Evolutionary conservation across 345 rosid genomes (phyloP).

Genomic region (Rhizophora mangle): DNA sequence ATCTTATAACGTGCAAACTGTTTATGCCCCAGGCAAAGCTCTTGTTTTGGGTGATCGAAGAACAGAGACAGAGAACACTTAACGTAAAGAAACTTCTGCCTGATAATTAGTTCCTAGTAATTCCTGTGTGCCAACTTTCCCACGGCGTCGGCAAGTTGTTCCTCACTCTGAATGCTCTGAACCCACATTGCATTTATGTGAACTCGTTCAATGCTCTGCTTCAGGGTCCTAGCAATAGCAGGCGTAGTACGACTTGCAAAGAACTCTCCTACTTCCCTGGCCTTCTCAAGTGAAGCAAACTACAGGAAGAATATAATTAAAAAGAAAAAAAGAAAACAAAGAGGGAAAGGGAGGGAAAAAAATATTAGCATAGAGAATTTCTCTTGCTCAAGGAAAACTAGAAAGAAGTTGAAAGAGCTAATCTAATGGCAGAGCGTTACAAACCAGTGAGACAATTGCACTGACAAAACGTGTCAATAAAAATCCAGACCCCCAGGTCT

Average conservation of each 20-base stretch:
- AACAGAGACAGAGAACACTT: background rate
- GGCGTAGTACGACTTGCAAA: constrained; percentile 57
- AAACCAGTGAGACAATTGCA: constrained; percentile 72
- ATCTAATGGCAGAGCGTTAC: background rate
- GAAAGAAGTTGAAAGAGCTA: background rate
- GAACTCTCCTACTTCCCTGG: constrained; percentile 76
- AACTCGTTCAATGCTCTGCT: constrained; percentile 83
- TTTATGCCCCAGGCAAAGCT: background rate
- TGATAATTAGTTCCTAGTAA: constrained; percentile 16
- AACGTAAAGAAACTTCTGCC: background rate
- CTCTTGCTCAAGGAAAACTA: background rate
- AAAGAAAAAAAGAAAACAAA: background rate
- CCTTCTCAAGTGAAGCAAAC: constrained; percentile 87
- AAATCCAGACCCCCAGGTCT: constrained; percentile 72
- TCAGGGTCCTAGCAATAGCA: constrained; percentile 74
- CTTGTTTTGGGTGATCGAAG: background rate
- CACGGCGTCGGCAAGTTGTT: constrained; percentile 42
- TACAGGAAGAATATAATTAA: constrained; percentile 18
- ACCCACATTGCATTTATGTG: constrained; percentile 79
- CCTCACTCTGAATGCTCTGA: constrained; percentile 59
- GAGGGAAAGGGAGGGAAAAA: constrained; percentile 1
- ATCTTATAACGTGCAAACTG: too few species aligned
- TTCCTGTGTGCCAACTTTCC: constrained; percentile 44
- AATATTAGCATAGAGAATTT: background rate
- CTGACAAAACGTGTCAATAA: constrained; percentile 69